Evolutionary conservation across 345 rosid genomes (phyloP).

Genomic region (Excoecaria cochinchinensis): DNA sequence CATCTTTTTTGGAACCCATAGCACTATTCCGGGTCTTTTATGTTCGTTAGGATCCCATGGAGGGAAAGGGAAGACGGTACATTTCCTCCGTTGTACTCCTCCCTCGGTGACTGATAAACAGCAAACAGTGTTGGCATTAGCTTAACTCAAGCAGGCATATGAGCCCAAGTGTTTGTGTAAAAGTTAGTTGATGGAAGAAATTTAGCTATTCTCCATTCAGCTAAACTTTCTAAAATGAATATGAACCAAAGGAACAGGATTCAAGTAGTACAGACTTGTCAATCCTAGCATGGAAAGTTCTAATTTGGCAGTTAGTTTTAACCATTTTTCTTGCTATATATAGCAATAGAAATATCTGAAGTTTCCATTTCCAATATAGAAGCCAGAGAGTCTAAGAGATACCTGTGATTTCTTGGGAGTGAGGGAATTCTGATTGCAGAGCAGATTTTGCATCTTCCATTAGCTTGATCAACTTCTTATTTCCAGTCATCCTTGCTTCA

Average conservation of each 20-base stretch:
- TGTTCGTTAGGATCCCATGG: constrained; percentile 49
- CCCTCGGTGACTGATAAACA: constrained; percentile 37
- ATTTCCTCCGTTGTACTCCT: constrained; percentile 39
- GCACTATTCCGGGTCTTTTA: constrained; percentile 58
- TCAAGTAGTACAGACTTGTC: too few relatives aligned
- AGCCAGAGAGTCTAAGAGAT: constrained; percentile 14
- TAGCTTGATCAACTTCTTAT: constrained; percentile 75
- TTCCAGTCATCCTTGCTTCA: constrained; percentile 69
- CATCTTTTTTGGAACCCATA: constrained; percentile 61
- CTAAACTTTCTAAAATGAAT: too few relatives aligned
- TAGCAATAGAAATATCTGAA: neutral
- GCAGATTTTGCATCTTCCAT: constrained; percentile 61
- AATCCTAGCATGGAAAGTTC: too few relatives aligned
- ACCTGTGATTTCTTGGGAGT: constrained; percentile 50
- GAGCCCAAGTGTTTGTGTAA: neutral
- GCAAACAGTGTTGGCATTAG: neutral
- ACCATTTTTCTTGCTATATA: neutral
- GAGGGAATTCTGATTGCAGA: constrained; percentile 37
- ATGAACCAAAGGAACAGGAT: too few relatives aligned
- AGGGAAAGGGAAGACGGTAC: constrained; percentile 74
- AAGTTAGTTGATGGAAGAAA: neutral
- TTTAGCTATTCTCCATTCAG: too few relatives aligned
- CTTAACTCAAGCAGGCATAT: too few relatives aligned
- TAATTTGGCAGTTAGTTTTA: too few relatives aligned
- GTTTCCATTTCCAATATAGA: neutral